Conservation (phyloP, 495 filamentous ascomycete genomes). For the Hypoxylon subgilvum region DNA sequence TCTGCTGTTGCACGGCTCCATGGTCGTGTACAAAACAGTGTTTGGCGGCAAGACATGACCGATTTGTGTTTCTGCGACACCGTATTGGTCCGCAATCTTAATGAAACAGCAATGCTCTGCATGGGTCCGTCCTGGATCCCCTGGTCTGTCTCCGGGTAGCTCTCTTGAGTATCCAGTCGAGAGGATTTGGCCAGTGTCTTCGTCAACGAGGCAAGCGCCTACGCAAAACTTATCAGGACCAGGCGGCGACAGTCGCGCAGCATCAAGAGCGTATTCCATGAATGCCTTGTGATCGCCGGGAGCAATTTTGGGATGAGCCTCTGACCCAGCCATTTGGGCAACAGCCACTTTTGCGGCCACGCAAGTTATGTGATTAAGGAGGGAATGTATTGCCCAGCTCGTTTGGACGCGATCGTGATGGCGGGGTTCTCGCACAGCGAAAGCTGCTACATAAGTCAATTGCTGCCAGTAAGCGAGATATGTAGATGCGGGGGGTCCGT, state of each 20-base stretch:
- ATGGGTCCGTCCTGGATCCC: slow-evolving; percentile 50
- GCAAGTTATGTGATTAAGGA: too few species aligned
- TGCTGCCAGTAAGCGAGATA: too few species aligned
- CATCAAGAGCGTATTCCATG: slow-evolving; percentile 68
- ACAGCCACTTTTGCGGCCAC: too few species aligned
- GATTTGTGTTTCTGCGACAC: slow-evolving; percentile 48
- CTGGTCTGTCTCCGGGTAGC: slow-evolving; percentile 41
- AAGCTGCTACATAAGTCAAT: too few species aligned
- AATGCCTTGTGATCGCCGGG: slow-evolving; percentile 58
- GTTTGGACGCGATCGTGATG: too few species aligned
- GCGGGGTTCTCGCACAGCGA: too few species aligned
- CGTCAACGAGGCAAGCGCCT: slow-evolving; percentile 73
- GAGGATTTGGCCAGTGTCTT: slow-evolving; percentile 61
- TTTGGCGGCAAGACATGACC: slow-evolving; percentile 47
- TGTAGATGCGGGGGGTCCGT: too few species aligned
- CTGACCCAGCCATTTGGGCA: too few species aligned
- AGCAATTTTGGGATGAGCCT: slow-evolving; percentile 13
- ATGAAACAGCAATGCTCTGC: slow-evolving; percentile 58
- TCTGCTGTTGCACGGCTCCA: slow-evolving; percentile 81
- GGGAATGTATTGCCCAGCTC: too few species aligned
- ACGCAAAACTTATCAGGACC: slow-evolving; percentile 83
- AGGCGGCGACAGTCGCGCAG: slow-evolving; percentile 71
- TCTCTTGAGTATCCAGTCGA: slow-evolving; percentile 82
- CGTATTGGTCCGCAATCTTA: slow-evolving; percentile 51
- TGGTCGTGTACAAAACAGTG: slow-evolving; percentile 76